phyloP scores from a whole-genome alignment of 1,139 yeast genomes.

The Kazachstania sp. region DNA sequence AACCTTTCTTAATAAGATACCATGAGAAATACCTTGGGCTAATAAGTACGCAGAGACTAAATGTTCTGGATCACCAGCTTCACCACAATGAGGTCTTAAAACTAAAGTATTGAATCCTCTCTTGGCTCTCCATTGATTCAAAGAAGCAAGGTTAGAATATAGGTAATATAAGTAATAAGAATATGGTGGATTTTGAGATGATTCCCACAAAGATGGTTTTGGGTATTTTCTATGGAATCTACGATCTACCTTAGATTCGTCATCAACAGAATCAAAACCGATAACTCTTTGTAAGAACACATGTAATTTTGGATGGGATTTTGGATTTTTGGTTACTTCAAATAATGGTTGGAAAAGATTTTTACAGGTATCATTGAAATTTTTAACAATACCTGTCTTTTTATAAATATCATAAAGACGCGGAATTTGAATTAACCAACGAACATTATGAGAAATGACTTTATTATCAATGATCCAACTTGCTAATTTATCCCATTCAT shows the following conservation, averaged over 20 bases:
- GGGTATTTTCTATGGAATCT: slow-evolving; percentile 76
- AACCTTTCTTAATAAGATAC: slow-evolving; percentile 81
- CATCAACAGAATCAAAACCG: slow-evolving; percentile 98
- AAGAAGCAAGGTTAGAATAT: slow-evolving; percentile 74
- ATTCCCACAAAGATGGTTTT: slow-evolving; percentile 72
- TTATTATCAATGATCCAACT: slow-evolving; percentile 93
- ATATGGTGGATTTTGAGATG: slow-evolving; percentile 85
- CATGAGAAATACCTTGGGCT: slow-evolving; percentile 91
- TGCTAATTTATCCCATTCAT: slow-evolving; percentile 95
- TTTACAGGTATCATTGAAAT: slow-evolving; percentile 66
- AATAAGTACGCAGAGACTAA: slow-evolving; percentile 82
- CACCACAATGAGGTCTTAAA: slow-evolving; percentile 96
- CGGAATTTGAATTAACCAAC: slow-evolving; percentile 96
- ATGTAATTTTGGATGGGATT: slow-evolving; percentile 78
- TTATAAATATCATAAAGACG: slow-evolving; percentile 86
- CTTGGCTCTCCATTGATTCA: slow-evolving; percentile 71
- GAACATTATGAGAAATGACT: slow-evolving; percentile 82
- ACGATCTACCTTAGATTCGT: slow-evolving; percentile 87
- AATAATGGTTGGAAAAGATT: slow-evolving; percentile 85
- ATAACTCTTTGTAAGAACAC: slow-evolving; percentile 86
- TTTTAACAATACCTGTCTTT: slow-evolving; percentile 57
- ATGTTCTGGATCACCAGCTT: slow-evolving; percentile 99
- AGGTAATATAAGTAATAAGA: slow-evolving; percentile 87
- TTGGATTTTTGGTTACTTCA: slow-evolving; percentile 81
- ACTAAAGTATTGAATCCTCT: slow-evolving; percentile 82